Evolutionary conservation across 1,139 yeast genomes (phyloP).

Genomic region (Geotrichum reessii): DNA sequence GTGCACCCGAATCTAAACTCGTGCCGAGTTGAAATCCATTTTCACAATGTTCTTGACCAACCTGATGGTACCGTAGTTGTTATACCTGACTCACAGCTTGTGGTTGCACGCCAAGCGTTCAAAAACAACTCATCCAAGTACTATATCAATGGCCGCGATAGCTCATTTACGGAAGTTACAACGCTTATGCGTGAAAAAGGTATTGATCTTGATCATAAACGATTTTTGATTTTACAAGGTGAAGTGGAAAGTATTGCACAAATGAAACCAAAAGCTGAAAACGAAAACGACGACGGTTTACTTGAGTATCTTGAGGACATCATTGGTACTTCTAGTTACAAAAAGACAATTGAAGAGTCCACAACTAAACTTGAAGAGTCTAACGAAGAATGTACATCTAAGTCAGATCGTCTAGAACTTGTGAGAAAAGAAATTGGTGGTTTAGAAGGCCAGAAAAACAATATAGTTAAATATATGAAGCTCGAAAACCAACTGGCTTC

Average conservation of each 20-base stretch:
- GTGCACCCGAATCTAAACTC: conserved; percentile 58
- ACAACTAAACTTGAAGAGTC: conserved; percentile 56
- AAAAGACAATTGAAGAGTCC: conserved; percentile 65
- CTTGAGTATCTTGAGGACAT: conserved; percentile 93
- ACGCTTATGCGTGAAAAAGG: conserved; percentile 71
- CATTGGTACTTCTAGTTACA: conserved; percentile 87
- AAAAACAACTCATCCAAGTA: conserved; percentile 75
- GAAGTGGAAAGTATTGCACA: conserved; percentile 98
- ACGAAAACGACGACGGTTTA: conserved; percentile 87
- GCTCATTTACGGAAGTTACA: conserved; percentile 78
- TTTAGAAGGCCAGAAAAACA: conserved; percentile 63
- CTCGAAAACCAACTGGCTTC: conserved; percentile 58
- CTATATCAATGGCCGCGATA: conserved; percentile 60
- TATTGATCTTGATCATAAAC: conserved; percentile 87
- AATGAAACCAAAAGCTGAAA: conserved; percentile 96
- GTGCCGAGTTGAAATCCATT: conserved; percentile 92
- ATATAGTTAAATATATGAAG: conserved; percentile 60
- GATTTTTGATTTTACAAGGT: conserved; percentile 92
- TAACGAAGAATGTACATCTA: conserved; percentile 75
- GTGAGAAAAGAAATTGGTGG: conserved; percentile 71
- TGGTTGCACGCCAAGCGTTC: conserved; percentile 75
- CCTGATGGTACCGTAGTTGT: conserved; percentile 39
- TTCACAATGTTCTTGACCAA: conserved; percentile 69
- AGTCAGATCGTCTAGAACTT: conserved; percentile 70
- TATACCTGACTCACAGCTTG: conserved; percentile 53